Evolutionary conservation across 225 moss, liverwort and hornwort species (phyloP), one percentile per base, ranked within the genome.

Genomic region (Pseudisothecium myosuroides): DNA sequence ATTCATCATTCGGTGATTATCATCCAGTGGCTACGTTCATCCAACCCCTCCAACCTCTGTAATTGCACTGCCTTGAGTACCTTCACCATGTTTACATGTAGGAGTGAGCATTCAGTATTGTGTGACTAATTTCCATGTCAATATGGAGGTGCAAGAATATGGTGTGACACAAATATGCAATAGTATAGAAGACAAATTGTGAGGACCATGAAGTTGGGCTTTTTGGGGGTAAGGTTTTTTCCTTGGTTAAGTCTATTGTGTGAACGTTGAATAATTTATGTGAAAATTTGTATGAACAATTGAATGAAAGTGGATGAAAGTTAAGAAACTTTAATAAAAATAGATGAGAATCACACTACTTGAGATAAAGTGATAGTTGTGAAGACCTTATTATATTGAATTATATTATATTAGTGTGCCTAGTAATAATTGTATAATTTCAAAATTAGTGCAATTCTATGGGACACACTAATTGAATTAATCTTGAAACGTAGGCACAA

Each of bases 401-500:
- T 67, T 67, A 37, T 20, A 67, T 20, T 29, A n/a, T 65, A 34
- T 65, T 34, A 34, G 65, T 29, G 29, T 5, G 3, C 14, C 63
- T 32, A 31, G 8, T 16, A 31, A 31, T 31, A 63, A 7, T 63
- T 63, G 8, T 4, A 63, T 31, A 31, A 16, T 63, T 63, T 63
- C 16, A 62, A 63, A 16, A 63, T 63, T 31, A 63, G 63, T 28
- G 26, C 12, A 5, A 60, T 60, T 13, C 14, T 62, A 3, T 62
- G 20, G 17, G 20, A 20, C 3, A 56, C 17, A 19, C 56, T 56
- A 56, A 56, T 36, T 10, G 10, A 67, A 37, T 67, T 37, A 67
- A 11, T 37, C 20, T 36, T 66, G 11, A 66, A 65, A 34, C 9
- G 2, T 0, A 0, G 2, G 3, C 20, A 66, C 6, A 68, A 4